Evolutionary conservation across 805 yeast species (phyloP).

Genomic region (Soucietia sequanensis): DNA sequence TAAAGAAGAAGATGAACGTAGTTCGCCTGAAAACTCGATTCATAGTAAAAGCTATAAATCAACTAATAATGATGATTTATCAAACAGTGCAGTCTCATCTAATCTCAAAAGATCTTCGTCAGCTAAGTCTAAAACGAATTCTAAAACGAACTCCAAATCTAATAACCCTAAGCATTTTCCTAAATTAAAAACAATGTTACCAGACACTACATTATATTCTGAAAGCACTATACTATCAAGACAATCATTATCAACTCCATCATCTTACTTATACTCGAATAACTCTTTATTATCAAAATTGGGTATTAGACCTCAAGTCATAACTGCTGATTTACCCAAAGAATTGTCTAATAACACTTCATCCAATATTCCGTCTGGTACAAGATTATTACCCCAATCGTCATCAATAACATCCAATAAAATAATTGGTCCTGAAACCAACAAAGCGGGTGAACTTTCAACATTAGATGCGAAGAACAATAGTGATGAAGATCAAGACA

Average conservation of each 20-base stretch:
- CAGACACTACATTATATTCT: conserved; percentile 32
- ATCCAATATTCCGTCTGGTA: conserved; percentile 1
- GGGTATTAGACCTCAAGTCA: conserved; percentile 43
- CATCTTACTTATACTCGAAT: conserved; percentile 34
- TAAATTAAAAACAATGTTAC: conserved; percentile 25
- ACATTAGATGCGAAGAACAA: no score
- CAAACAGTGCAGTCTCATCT: no score
- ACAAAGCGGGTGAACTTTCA: no score
- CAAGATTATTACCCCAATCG: no score
- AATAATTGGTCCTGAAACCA: not conserved
- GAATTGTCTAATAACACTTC: conserved; percentile 10
- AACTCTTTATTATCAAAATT: conserved; percentile 35
- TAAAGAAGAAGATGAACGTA: conserved; percentile 17
- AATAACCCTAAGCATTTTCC: conserved; percentile 14
- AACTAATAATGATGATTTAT: no score
- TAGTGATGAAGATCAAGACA: conserved; percentile 9
- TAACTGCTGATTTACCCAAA: conserved; percentile 27
- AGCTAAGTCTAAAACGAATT: conserved; percentile 2
- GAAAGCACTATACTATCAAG: conserved; percentile 29
- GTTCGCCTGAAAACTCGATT: conserved; percentile 2
- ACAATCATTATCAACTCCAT: conserved; percentile 11
- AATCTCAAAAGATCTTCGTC: conserved; percentile 1
- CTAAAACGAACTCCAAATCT: conserved; percentile 1
- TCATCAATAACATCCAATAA: not conserved
- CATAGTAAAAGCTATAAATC: no score